Evolutionary conservation across 371 early-diverging fungal species (phyloP).

Genomic region (Rhizopus arrhizus): DNA sequence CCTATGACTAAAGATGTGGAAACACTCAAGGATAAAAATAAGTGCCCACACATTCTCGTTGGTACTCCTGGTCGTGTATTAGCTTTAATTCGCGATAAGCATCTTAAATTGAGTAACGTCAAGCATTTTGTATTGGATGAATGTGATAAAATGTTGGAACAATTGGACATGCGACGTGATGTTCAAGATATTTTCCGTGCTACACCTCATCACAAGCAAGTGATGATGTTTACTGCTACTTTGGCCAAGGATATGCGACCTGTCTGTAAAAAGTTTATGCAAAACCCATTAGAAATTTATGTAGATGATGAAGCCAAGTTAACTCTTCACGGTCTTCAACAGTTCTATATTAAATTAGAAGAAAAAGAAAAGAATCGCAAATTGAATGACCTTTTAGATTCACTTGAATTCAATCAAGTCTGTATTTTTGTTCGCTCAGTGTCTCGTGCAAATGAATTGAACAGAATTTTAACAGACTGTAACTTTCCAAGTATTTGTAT

Average conservation of each 20-base stretch:
- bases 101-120: constrained; percentile 76
- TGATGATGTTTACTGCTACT: constrained; percentile 98
- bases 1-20: constrained; percentile 80
- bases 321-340: constrained; percentile 96
- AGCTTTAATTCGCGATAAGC: constrained; percentile 84
- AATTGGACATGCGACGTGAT: constrained; percentile 93
- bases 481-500: constrained; percentile 96
- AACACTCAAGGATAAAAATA: constrained; percentile 76
- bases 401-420: constrained; percentile 96
- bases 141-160: constrained; percentile 97
- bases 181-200: constrained; percentile 95
- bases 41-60: constrained; percentile 93
- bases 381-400: constrained; percentile 91
- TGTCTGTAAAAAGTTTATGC: constrained; percentile 96
- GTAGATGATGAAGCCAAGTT: constrained; percentile 98
- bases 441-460: constrained; percentile 83
- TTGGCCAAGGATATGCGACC: constrained; percentile 90
- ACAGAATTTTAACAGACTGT: constrained; percentile 83
- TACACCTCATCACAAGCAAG: constrained; percentile 96
- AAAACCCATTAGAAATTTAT: constrained; percentile 95
- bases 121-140: constrained; percentile 99
- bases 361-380: constrained; percentile 93
- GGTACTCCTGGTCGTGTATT: constrained; percentile 98
- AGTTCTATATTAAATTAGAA: constrained; percentile 87
- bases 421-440: constrained; percentile 97